A percentile compares a stretch with the other conserved stretches of the same genome.
These are phyloP conservation scores for Jatropha multifida DNA, from an alignment of 441 rosid genomes.

Conservation along the genomic window DNA sequence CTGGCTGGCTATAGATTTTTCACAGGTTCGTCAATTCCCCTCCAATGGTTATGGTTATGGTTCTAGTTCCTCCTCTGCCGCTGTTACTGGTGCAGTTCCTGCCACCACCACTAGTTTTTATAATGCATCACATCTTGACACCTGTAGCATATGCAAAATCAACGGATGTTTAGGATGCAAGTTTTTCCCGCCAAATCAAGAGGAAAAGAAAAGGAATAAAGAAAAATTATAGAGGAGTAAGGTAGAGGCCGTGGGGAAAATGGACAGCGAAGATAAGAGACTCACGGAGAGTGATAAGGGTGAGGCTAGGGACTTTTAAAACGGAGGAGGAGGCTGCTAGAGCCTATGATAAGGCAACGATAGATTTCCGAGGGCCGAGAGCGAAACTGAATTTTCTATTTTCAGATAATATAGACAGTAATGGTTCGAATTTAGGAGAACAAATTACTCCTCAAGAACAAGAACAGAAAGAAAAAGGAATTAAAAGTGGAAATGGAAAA, in stretches of 20 bases:
- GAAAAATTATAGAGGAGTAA: constrained; percentile 86
- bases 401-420: constrained; percentile 29
- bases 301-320: constrained; percentile 83
- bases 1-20: neutral
- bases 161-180: constrained; percentile 73
- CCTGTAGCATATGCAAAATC: constrained; percentile 60
- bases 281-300: constrained; percentile 62
- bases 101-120: neutral
- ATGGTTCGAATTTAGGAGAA: too few species aligned
- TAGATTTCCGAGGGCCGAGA: constrained; percentile 88
- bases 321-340: constrained; percentile 46
- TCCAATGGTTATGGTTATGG: too few species aligned
- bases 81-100: neutral
- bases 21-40: neutral
- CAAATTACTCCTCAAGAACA: neutral
- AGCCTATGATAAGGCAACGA: constrained; percentile 83
- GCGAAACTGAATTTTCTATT: constrained; percentile 87
- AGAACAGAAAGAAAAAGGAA: constrained; percentile 8
- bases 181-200: constrained; percentile 59
- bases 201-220: constrained; percentile 35
- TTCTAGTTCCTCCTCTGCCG: neutral
- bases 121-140: constrained; percentile 34
- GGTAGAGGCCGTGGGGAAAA: constrained; percentile 97
- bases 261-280: constrained; percentile 96
- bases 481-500: constrained; percentile 12